Base-by-base conservation (phyloP, 1,284 basidiomycete genomes). In the Boletus semigastroideus region DNA sequence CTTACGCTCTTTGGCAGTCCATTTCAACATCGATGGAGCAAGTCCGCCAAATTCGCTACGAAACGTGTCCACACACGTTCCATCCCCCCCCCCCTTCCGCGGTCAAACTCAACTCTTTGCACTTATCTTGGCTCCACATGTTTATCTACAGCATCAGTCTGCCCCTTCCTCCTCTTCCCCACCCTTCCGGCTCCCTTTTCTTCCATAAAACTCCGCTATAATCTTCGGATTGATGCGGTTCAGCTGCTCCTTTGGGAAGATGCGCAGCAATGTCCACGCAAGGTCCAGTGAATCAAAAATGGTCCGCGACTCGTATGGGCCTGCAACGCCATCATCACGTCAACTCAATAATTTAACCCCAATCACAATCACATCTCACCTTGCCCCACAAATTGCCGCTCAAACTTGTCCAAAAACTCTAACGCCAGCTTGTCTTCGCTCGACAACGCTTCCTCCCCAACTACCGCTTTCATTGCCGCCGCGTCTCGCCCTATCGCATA, bases 381-480 rank as follows among this genome's bases (percentile, higher is more conserved):
- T 82, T 98, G 94, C 46, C 91, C 91, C 45, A 98, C 94, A 70
- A 97, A 98, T 65, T 94, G 87, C 56, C 85, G 86, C 75, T 98
- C 94, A 72, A 98, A 97, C 72, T 94, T 92, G 71, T 93, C 92
- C 61, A 96, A 74, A 78, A 97, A 96, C 70, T 95, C 93, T 49
- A 96, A 75, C 5, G 94, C 92, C 43, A 94, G 79, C 74, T 95
- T 96, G 72, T 98, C 96, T 72, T 98, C 96, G 0, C 86, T 76
- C 31, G 91, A 94, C 60, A 99, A 75, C 7, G 97, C 96, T 72
- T 99, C 97, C 72, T 99, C 97, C 69, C 97, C 97, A 45, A 99
- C 97, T 43, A 99, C 97, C 51, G 97, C 97, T 75, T 99, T 99
- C 97, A 99, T 99, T 5, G 95, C 83, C 1, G 96, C 94, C 30